Evolutionary conservation across 495 filamentous ascomycete genomes (phyloP).

Genomic region (Neurospora sp.): DNA sequence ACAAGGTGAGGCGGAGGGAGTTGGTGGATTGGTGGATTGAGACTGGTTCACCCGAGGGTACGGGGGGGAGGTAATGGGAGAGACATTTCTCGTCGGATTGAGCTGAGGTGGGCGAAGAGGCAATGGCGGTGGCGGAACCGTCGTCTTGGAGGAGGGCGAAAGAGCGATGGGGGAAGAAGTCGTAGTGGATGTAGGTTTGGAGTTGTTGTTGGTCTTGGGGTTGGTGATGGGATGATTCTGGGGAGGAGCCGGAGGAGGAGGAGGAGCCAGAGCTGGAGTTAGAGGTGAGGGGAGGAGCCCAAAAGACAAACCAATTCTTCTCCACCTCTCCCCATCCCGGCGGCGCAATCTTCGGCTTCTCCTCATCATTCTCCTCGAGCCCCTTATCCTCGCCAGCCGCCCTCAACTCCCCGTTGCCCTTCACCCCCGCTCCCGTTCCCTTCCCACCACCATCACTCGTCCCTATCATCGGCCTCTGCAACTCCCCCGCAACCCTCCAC

Average conservation of each 20-base stretch:
- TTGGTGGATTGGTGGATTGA: constrained; percentile 48
- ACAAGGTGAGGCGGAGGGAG: constrained; percentile 42
- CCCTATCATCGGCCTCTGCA: constrained; percentile 31
- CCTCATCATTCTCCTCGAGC: not conserved
- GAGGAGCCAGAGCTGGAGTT: not conserved
- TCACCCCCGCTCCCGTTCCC: not conserved
- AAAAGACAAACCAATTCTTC: constrained; percentile 51
- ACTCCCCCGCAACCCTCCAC: constrained; percentile 33
- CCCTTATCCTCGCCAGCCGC: not conserved
- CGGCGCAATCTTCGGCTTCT: not conserved
- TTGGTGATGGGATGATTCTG: not conserved
- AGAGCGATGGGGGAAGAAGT: constrained; percentile 33
- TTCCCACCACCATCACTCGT: not conserved
- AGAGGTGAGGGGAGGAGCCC: constrained; percentile 22
- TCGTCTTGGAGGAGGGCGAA: constrained; percentile 33
- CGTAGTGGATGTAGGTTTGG: constrained; percentile 39
- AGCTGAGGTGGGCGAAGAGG: constrained; percentile 18
- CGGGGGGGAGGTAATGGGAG: constrained; percentile 26
- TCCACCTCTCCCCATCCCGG: constrained; percentile 24
- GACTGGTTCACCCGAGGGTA: constrained; percentile 16
- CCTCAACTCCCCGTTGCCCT: not conserved
- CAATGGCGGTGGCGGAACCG: constrained; percentile 31
- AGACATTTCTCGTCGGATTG: constrained; percentile 30
- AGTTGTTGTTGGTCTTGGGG: not conserved
- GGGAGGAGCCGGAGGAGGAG: not conserved